These are phyloP conservation scores for Geosmithia flava DNA, from an alignment of 2,329 filamentous ascomycete species.

Conservation along the genomic window DNA sequence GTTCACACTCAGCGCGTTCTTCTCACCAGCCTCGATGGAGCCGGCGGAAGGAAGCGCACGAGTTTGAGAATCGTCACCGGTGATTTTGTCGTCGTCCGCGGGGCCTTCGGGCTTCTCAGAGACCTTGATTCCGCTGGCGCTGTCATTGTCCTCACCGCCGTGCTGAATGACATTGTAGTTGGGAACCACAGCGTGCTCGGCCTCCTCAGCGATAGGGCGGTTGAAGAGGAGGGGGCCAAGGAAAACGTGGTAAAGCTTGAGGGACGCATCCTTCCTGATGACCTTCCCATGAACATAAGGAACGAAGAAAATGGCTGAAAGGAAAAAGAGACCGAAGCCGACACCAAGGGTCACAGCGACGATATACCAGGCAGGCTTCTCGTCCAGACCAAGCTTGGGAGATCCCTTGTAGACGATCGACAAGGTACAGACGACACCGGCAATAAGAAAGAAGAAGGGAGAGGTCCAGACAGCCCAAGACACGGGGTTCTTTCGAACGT, in stretches of 20 bases:
- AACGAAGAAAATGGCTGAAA: slow-evolving; percentile 60
- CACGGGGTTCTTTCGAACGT: slow-evolving; percentile 58
- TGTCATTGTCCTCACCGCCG: slow-evolving; percentile 29
- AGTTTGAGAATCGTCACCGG: slow-evolving; percentile 7
- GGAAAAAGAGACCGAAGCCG: slow-evolving; percentile 44
- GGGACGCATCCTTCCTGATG: slow-evolving; percentile 53
- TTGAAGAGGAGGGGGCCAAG: slow-evolving; percentile 52
- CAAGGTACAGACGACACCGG: slow-evolving; percentile 60
- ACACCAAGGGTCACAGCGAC: slow-evolving; percentile 53
- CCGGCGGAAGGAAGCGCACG: slow-evolving; percentile 18
- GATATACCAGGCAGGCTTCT: slow-evolving; percentile 57
- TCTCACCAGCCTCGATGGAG: slow-evolving; percentile 16
- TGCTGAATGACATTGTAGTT: slow-evolving; percentile 70
- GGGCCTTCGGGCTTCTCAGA: slow-evolving; percentile 12
- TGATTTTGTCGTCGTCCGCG: slow-evolving; percentile 16
- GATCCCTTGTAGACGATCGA: slow-evolving; percentile 76
- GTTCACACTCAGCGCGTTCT: slow-evolving; percentile 33
- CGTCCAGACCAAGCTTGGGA: slow-evolving; percentile 49
- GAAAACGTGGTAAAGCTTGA: slow-evolving; percentile 52
- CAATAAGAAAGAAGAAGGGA: slow-evolving; percentile 67
- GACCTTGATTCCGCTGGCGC: neutral
- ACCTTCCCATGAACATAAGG: slow-evolving; percentile 55
- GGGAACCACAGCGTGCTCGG: slow-evolving; percentile 47
- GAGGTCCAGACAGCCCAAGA: slow-evolving; percentile 62
- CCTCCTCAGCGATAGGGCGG: slow-evolving; percentile 40